A percentile compares a stretch with the other conserved stretches of the same genome.
These are phyloP conservation scores for Aristolochia californica DNA, from an alignment of 164 flowering plant species.

Conservation along the genomic window DNA sequence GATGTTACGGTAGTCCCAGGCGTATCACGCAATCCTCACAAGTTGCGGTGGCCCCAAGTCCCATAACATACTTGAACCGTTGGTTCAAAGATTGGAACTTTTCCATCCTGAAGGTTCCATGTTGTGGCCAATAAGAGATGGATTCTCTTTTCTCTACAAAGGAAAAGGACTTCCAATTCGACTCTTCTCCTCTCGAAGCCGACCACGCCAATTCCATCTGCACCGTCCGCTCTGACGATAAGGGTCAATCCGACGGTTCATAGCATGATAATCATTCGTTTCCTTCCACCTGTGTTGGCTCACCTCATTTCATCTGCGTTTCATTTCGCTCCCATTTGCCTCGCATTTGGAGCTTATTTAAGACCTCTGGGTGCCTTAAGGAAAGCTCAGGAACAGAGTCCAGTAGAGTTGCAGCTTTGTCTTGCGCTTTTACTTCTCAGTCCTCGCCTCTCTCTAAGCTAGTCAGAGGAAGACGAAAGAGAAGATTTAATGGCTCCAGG, in stretches of 20 bases:
- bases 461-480: not conserved
- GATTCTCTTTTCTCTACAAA: too few relatives aligned
- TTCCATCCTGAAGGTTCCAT: too few relatives aligned
- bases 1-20: too few relatives aligned
- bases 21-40: too few relatives aligned
- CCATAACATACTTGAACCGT: too few relatives aligned
- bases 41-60: too few relatives aligned
- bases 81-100: too few relatives aligned
- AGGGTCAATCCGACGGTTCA: conserved; percentile 9
- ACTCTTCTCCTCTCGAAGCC: not conserved
- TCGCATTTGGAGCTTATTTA: conserved; percentile 27
- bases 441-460: not conserved
- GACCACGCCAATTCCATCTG: conserved; percentile 11
- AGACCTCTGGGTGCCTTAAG: conserved; percentile 14
- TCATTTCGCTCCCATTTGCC: conserved; percentile 23
- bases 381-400: conserved; percentile 19
- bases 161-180: not conserved
- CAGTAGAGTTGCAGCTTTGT: conserved; percentile 14
- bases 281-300: conserved; percentile 14
- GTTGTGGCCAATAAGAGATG: too few relatives aligned
- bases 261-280: conserved; percentile 13
- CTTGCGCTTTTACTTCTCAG: conserved; percentile 5
- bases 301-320: conserved; percentile 2
- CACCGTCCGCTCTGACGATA: conserved; percentile 18
- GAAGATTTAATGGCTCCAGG: conserved; percentile 29